These are phyloP conservation scores for Glycyrrhiza uralensis DNA, from an alignment of 306 rosid genomes.

Conservation along the genomic window DNA sequence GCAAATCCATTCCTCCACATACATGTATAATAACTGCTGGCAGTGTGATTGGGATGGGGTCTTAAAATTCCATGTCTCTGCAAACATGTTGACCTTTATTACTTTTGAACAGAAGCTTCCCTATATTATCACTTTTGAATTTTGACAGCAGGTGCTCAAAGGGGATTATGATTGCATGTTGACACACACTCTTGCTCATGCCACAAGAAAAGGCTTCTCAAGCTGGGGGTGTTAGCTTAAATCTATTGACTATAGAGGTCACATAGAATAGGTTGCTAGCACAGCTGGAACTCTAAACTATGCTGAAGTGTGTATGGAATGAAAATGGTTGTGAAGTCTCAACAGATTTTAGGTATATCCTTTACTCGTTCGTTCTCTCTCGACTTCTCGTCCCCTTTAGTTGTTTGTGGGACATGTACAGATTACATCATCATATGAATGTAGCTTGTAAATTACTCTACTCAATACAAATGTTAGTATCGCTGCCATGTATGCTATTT, in stretches of 20 bases:
- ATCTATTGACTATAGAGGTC: background rate
- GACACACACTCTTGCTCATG: background rate
- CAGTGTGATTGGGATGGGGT: background rate
- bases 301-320: constrained; percentile 2
- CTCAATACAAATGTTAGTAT: background rate
- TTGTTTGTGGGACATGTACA: constrained; percentile 33
- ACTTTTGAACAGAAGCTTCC: background rate
- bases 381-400: background rate
- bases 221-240: background rate
- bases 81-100: background rate
- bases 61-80: background rate
- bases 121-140: background rate
- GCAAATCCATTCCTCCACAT: background rate
- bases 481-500: background rate
- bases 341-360: background rate
- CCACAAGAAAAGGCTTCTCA: background rate
- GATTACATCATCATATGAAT: constrained; percentile 9
- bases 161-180: background rate
- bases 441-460: constrained; percentile 27
- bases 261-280: background rate
- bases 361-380: background rate
- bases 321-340: constrained; percentile 9
- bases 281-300: constrained; percentile 6
- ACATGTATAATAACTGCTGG: background rate
- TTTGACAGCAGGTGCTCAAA: constrained; percentile 5